phyloP scores from a whole-genome alignment of 2,329 filamentous ascomycete species.

The Septoria linicola region DNA sequence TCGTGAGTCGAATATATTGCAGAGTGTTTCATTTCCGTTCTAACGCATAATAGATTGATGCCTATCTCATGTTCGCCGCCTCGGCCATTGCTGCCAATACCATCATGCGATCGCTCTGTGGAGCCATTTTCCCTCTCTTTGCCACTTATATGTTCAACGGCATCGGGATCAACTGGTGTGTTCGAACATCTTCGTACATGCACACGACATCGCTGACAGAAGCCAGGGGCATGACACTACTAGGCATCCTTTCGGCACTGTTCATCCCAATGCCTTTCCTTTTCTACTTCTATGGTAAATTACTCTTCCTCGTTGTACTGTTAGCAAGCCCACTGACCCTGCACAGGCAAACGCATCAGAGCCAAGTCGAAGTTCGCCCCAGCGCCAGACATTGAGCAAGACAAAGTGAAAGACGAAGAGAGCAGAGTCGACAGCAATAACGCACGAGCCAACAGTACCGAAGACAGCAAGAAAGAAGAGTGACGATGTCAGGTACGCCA shows the following conservation, averaged over 20 bases:
- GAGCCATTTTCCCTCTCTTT: slow-evolving; percentile 55
- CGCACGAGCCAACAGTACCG: background rate
- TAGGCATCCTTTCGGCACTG: slow-evolving; percentile 46
- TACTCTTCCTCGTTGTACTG: background rate
- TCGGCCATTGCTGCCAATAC: slow-evolving; percentile 58
- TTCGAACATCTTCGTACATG: slow-evolving; percentile 21
- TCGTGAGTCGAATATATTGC: slow-evolving; percentile 29
- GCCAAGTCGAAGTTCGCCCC: slow-evolving; percentile 46
- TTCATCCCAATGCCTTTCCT: slow-evolving; percentile 47
- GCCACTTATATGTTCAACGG: slow-evolving; percentile 42
- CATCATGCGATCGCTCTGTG: slow-evolving; percentile 52
- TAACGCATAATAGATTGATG: slow-evolving; percentile 45
- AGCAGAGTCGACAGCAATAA: slow-evolving; percentile 10
- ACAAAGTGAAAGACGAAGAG: slow-evolving; percentile 39
- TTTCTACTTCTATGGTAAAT: slow-evolving; percentile 41
- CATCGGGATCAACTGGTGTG: slow-evolving; percentile 50
- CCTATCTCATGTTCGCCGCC: slow-evolving; percentile 56
- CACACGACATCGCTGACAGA: background rate
- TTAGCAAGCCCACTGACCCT: background rate
- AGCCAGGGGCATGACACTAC: slow-evolving; percentile 40
- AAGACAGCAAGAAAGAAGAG: background rate
- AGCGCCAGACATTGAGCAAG: slow-evolving; percentile 40
- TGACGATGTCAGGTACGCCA: too few species aligned
- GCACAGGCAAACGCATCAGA: slow-evolving; percentile 44
- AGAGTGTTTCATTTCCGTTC: background rate